Base-by-base conservation (phyloP, 352 stramenopile species). In the Phytophthora hibernalis region DNA sequence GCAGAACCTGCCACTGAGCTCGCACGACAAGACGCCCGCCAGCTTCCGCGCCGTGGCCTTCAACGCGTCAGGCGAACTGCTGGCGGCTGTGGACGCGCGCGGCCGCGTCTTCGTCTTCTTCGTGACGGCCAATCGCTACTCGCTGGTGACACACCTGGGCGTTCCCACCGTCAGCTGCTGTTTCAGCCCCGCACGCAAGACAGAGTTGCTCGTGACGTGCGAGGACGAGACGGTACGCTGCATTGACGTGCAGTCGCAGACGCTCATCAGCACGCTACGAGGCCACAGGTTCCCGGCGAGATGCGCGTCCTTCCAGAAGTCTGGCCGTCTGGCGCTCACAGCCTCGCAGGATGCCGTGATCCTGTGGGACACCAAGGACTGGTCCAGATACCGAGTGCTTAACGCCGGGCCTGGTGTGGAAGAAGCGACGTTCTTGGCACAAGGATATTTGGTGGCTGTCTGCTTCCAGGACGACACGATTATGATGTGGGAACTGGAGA, bases 401-500 rank as follows among this genome's bases (percentile, higher is more conserved):
- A 95, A 93, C 48, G 88, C 86, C 9, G 85, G 85, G 0, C 83
- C 83, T 0, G 84, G 82, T 0, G 83, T 93, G 16, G 79, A 90
- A 43, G 69, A 83, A 33, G 83, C 83, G 1, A 76, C 64, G n/a
- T 94, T 94, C 43, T 81, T 92, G 21, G 15, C 70, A 0, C 60
- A 63, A 51, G 83, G 79, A 18, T 70, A 93, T 12, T 70, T 96
- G 11, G 86, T 96, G 21, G 85, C 84, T 1, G 85, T 94, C 2
- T 94, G 79, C 52, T 96, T 94, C 58, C 80, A 91, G 33, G 88
- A 96, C 47, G 79, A 92, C 53, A 88, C 84, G 11, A 89, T 94
- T 59, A 90, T 96, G 82, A 93, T 96, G 84, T 94, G 85, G 88
- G 84, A 93, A 53, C 74, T 94, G 4, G 84, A 89, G 45, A 78